phyloP scores from a whole-genome alignment of 495 filamentous ascomycete genomes.

The Darksidea phi region DNA sequence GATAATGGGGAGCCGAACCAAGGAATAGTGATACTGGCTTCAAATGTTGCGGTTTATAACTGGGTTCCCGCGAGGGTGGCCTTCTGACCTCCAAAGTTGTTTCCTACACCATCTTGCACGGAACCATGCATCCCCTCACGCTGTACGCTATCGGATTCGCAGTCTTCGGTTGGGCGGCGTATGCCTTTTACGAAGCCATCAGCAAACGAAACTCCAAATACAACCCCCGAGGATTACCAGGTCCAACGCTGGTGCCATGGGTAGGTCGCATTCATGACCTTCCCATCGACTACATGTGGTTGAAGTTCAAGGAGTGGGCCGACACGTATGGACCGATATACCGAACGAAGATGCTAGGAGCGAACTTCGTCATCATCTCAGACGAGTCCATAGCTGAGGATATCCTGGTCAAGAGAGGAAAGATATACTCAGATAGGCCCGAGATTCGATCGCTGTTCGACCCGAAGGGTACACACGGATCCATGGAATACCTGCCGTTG shows the following conservation, averaged over 20 bases:
- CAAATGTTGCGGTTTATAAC: no score
- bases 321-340: slow-evolving; percentile 46
- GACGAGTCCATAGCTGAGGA: slow-evolving; percentile 47
- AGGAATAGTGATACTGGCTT: not conserved
- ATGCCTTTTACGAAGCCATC: slow-evolving; percentile 29
- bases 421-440: slow-evolving; percentile 41
- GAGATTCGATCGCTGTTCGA: slow-evolving; percentile 41
- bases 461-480: slow-evolving; percentile 39
- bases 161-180: slow-evolving; percentile 32
- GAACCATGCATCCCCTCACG: slow-evolving; percentile 35
- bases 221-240: slow-evolving; percentile 31
- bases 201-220: slow-evolving; percentile 34
- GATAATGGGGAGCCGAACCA: not conserved
- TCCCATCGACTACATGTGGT: slow-evolving; percentile 42
- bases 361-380: slow-evolving; percentile 40
- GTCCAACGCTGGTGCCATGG: slow-evolving; percentile 27
- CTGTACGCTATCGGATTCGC: slow-evolving; percentile 25
- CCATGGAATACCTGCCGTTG: slow-evolving; percentile 43
- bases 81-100: not conserved
- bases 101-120: not conserved
- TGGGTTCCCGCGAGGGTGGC: not conserved
- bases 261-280: slow-evolving; percentile 38
- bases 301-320: slow-evolving; percentile 48
- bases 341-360: slow-evolving; percentile 38
- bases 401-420: slow-evolving; percentile 42